Evolutionary conservation across 2,329 filamentous ascomycete species (phyloP).

Genomic region (Hypoxylon sp.): DNA sequence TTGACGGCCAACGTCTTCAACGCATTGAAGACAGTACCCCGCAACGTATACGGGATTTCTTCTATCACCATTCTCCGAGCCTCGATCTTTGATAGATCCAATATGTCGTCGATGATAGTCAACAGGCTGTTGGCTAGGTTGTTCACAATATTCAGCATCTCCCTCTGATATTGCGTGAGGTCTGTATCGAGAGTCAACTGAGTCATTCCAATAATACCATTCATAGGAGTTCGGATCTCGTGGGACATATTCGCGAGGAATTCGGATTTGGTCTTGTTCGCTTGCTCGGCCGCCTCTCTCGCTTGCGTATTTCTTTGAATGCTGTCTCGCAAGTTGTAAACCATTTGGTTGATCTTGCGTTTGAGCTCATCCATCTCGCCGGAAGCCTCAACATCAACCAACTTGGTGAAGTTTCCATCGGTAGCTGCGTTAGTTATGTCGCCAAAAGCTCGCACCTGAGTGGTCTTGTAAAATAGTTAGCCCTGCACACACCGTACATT

Average conservation of each 20-base stretch:
- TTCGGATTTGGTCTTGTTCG: conserved; percentile 98
- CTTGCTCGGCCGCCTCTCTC: conserved; percentile 93
- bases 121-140: conserved; percentile 95
- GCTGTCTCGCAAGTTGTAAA: conserved; percentile 93
- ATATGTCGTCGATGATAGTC: conserved; percentile 92
- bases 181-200: conserved; percentile 96
- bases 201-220: conserved; percentile 98
- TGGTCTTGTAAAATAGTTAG: conserved; percentile 71
- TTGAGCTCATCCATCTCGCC: conserved; percentile 99
- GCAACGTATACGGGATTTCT: conserved; percentile 94
- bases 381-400: conserved; percentile 96
- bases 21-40: conserved; percentile 96
- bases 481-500: not conserved
- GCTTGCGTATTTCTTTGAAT: conserved; percentile 97
- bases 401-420: conserved; percentile 96
- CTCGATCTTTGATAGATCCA: conserved; percentile 86
- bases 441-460: conserved; percentile 96
- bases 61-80: conserved; percentile 98
- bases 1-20: conserved; percentile 97
- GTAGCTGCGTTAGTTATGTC: conserved; percentile 99
- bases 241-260: conserved; percentile 99
- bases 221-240: conserved; percentile 97
- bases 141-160: conserved; percentile 99
- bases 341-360: conserved; percentile 99
- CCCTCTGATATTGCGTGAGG: conserved; percentile 92